Percentiles rank a stretch among this genome's conserved stretches.
Conservation (phyloP, 2,329 filamentous ascomycete species). For the Aspergillus uvarum region DNA sequence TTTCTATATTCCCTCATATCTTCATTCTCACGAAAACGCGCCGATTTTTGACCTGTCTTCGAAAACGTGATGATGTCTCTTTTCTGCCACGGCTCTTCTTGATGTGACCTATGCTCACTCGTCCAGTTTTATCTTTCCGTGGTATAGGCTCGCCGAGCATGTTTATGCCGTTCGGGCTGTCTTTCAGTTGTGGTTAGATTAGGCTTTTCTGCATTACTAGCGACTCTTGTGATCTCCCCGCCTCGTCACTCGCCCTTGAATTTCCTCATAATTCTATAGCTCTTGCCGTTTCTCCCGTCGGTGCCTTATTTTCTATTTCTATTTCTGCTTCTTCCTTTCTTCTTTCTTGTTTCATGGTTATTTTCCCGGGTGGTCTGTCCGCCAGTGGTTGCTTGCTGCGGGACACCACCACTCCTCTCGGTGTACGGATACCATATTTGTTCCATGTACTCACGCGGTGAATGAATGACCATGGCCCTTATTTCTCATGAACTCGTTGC, state of each 20-base stretch:
- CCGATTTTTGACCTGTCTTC: background rate
- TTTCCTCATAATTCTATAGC: constrained; percentile 4
- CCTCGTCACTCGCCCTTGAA: constrained; percentile 12
- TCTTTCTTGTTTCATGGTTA: constrained; percentile 15
- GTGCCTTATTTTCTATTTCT: constrained; percentile 6
- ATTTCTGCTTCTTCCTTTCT: constrained; percentile 5
- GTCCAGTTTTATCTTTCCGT: constrained; percentile 3
- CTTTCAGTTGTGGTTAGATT: constrained; percentile 24
- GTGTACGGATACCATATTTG: background rate
- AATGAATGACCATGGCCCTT: background rate
- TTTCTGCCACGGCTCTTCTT: constrained; percentile 7
- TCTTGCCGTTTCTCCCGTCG: constrained; percentile 6
- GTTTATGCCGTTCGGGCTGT: constrained; percentile 10
- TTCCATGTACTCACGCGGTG: background rate
- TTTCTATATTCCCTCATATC: background rate
- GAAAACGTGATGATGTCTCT: constrained; percentile 27
- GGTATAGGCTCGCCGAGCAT: constrained; percentile 10
- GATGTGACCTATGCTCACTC: background rate
- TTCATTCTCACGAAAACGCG: constrained; percentile 4
- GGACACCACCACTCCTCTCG: background rate
- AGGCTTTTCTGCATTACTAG: constrained; percentile 29
- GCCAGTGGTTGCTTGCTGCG: background rate
- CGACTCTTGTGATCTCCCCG: constrained; percentile 17
- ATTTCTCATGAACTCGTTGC: background rate
- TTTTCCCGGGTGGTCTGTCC: background rate